phyloP scores from a whole-genome alignment of 2,329 filamentous ascomycete species.

The Alternaria brassicicola region DNA sequence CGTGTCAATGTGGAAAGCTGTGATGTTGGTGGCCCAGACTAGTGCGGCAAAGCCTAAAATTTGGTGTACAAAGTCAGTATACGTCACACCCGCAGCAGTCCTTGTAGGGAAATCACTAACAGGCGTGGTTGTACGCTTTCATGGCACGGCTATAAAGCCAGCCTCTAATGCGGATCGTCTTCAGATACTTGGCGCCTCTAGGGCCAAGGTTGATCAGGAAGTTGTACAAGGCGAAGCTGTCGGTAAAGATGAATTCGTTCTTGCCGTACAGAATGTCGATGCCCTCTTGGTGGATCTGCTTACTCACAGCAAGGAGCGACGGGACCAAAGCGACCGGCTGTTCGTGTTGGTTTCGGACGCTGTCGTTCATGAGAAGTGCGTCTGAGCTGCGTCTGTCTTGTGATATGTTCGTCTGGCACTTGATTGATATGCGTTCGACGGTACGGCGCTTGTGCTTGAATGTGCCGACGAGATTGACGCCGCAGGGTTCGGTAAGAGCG shows the following conservation, averaged over 20 bases:
- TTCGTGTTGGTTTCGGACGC: constrained; percentile 13
- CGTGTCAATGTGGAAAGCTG: constrained; percentile 32
- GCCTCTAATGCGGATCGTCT: constrained; percentile 30
- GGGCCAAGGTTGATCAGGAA: constrained; percentile 43
- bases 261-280: constrained; percentile 36
- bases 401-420: background rate
- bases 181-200: constrained; percentile 28
- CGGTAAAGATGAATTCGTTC: constrained; percentile 35
- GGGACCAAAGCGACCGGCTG: constrained; percentile 23
- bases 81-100: background rate
- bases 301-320: constrained; percentile 36
- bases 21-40: constrained; percentile 36
- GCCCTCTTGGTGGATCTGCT: constrained; percentile 38
- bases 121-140: constrained; percentile 44
- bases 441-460: constrained; percentile 39
- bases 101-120: background rate
- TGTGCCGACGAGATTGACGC: constrained; percentile 32
- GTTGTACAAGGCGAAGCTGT: constrained; percentile 38
- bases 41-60: constrained; percentile 32
- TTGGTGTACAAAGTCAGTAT: background rate
- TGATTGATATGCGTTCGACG: constrained; percentile 26
- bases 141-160: constrained; percentile 33
- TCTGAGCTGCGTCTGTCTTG: background rate
- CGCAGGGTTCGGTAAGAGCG: constrained; percentile 33
- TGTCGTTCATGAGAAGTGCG: constrained; percentile 6